Evolutionary conservation across 345 rosid genomes (phyloP), one percentile per base, ranked within the genome.

Genomic region (Anacardium occidentale): DNA sequence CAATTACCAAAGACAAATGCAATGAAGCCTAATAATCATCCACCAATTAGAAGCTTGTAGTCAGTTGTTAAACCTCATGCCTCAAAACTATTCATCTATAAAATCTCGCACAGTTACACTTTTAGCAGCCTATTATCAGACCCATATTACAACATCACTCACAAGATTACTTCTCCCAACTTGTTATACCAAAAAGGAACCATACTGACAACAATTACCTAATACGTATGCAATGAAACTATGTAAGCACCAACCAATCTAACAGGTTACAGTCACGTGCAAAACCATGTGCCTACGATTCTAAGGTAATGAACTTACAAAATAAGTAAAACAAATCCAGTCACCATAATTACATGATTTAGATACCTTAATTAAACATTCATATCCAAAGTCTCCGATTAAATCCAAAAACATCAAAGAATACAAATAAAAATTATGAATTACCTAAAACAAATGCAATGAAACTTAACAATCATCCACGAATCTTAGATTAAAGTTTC

Each of bases 331-430:
- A 44, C 52, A 44, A 21, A 13, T 45, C 10, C 0, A 25, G 61
- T 42, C 52, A 14, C 22, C 47, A 52, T 25, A 26, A 61, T 29
- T 20, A 42, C 62, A 66, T 12, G 8, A 2, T 44, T 37, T 24
- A 66, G 67, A 63, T 25, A n/a, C n/a, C n/a, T n/a, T n/a, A n/a
- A n/a, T n/a, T 20, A 20, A 37, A 37, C 50, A 62, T 40, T n/a
- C 21, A 62, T 62, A 62, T 70, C 64, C 52, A 7, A 14, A 59
- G 47, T 48, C 56, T 26, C 45, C 18, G 29, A 47, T 47, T 12
- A 17, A 10, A 57, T 47, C 15, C 18, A 10, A 5, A 13, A 26
- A 45, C 26, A 4, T 18, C 14, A 18, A 45, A 13, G 56, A 59
- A 26, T 58, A 37, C 17, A 11, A 64, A 21, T 53, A 6, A 14